These are phyloP conservation scores for Leucoagaricus sp. DNA, from an alignment of 1,284 basidiomycete genomes.

Conservation along the genomic window DNA sequence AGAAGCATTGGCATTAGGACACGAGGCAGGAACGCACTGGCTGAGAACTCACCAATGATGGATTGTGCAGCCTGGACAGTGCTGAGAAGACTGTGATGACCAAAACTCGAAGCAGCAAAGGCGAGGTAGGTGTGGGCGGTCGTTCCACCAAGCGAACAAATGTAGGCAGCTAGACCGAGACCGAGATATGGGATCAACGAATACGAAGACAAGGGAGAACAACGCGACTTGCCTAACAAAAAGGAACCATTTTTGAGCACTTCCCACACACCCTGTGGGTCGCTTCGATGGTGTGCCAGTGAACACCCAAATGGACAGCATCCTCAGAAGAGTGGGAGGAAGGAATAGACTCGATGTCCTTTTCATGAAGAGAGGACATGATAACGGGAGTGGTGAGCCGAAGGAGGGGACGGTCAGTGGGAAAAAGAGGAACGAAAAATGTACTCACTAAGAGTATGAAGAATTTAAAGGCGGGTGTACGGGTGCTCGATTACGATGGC, in stretches of 20 bases:
- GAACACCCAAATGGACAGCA: constrained; percentile 47
- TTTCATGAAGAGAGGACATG: constrained; percentile 1
- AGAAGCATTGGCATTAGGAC: neutral
- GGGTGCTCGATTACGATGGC: neutral
- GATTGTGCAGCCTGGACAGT: constrained; percentile 62
- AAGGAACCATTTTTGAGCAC: constrained; percentile 59
- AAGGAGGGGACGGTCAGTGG: neutral
- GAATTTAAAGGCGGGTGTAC: constrained; percentile 15
- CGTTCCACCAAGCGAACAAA: constrained; percentile 72
- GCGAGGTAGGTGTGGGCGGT: constrained; percentile 70
- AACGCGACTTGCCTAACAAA: constrained; percentile 52
- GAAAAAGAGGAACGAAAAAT: neutral
- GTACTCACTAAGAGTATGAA: neutral
- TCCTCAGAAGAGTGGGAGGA: constrained; percentile 13
- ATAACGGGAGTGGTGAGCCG: neutral
- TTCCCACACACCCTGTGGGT: constrained; percentile 52
- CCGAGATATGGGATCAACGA: constrained; percentile 35
- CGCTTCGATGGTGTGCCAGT: constrained; percentile 53
- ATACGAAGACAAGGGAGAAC: neutral
- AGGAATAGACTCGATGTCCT: constrained; percentile 18
- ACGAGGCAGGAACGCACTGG: neutral
- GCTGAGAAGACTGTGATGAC: constrained; percentile 61
- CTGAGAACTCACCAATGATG: constrained; percentile 50
- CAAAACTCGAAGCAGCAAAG: constrained; percentile 63
- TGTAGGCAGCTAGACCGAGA: constrained; percentile 70